Evolutionary conservation across 2,329 filamentous ascomycete species (phyloP), one percentile per base, ranked within the genome.

Genomic region (Fusarium agapanthi): DNA sequence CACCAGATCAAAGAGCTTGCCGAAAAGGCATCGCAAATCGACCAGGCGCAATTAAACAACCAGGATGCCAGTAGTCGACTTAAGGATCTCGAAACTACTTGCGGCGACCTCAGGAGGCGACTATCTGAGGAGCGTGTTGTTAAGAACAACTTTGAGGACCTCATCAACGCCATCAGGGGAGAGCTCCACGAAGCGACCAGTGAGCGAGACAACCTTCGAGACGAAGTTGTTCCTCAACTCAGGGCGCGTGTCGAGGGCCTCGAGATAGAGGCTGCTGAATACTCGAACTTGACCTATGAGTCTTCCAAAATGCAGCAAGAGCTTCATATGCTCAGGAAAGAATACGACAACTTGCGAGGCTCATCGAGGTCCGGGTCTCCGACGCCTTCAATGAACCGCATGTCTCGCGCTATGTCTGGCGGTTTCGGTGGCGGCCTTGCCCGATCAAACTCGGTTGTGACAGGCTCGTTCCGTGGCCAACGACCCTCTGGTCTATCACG

Each of bases 121-220:
- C 86, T 99, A 48, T 87, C 89, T 2, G 95, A 98, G 79, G 96
- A 99, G 83, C 89, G 93, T 62, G 89, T 93, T 80, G 90, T 93
- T 76, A 98, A 97, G 81, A 91, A 94, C 78, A 98, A 97, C 80
- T 97, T 98, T 76, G 95, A 98, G 82, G 95, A 98, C 80, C 87
- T 99, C 47, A 87, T 98, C 48, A 90, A 91, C 12, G 95, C 93
- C 10, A 90, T 98, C 75, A 92, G 93, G 75, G 89, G 90, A 30
- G 95, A 99, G 80, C 86, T 98, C 20, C 89, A 95, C 77, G 92
- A 90, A 74, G 90, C 95, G 59, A 89, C 93, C 67, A 95, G 96
- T 75, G 95, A 99, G 82, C 90, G 95, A 58, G 96, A 99, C 81
- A 95, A 97, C 76, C 88, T 98, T 22, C 91, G 94, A 34, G 95